Percentiles rank a stretch among this genome's conserved stretches.
These are phyloP conservation scores for Pilaira anomala DNA, from an alignment of 192 early-diverging fungal genomes.

Conservation along the genomic window DNA sequence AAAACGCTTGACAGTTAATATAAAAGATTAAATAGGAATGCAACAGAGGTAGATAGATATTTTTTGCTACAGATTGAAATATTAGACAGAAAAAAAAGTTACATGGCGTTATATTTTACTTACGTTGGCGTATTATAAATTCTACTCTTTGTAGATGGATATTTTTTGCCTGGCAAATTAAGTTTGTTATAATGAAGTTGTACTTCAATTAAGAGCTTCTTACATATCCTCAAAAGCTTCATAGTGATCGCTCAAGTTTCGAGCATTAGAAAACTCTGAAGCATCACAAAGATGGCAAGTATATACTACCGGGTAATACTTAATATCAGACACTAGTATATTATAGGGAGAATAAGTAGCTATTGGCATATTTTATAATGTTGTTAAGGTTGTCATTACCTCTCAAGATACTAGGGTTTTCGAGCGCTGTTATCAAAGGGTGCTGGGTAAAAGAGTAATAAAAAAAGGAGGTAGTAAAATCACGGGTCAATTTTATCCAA, in stretches of 20 bases:
- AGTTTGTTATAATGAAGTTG: slow-evolving; percentile 16
- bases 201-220: slow-evolving; percentile 15
- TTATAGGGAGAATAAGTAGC: slow-evolving; percentile 10
- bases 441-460: too few relatives aligned
- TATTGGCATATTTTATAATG: slow-evolving; percentile 9
- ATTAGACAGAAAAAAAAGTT: slow-evolving; percentile 9
- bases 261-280: slow-evolving; percentile 15
- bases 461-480: too few relatives aligned
- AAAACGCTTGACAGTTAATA: slow-evolving; percentile 4
- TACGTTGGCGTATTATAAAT: slow-evolving; percentile 5
- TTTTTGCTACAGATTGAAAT: slow-evolving; percentile 5
- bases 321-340: slow-evolving; percentile 6
- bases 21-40: slow-evolving; percentile 7
- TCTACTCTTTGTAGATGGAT: neutral
- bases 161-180: slow-evolving; percentile 9
- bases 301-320: slow-evolving; percentile 1
- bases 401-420: neutral
- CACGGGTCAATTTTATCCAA: too few relatives aligned
- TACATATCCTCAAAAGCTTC: slow-evolving; percentile 2
- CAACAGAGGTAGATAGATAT: neutral
- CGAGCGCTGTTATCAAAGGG: neutral
- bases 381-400: slow-evolving; percentile 4
- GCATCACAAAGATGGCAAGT: slow-evolving; percentile 11
- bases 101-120: slow-evolving; percentile 7
- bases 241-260: slow-evolving; percentile 15